Base-by-base conservation (phyloP, 208 protist species). In the Wallacemonas sp. region DNA sequence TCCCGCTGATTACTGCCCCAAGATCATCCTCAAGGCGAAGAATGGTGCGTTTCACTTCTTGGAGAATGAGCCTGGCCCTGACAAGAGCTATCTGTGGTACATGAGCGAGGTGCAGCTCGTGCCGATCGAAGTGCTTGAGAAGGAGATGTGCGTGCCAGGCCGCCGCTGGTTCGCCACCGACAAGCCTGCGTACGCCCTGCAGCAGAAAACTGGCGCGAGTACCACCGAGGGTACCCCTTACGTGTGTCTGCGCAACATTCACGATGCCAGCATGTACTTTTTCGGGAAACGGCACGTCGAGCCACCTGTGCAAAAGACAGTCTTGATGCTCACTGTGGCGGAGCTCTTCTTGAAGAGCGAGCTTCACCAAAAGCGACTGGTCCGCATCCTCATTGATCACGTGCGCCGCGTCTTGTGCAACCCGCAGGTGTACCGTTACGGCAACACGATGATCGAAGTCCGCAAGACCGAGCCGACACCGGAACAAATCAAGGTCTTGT, bases 261-360 rank as follows among this genome's bases (percentile, higher is more conserved):
- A 75, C 17, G 42, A 73, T 37, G 29, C 24, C 1, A 57, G 24
- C 30, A 67, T 73, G 57, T 92, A 87, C 66, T 92, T 60, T 48
- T 81, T 81, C 33, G 86, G 86, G 29, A 69, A 63, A 52, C 86
- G 86, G 33, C 79, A 87, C 64, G 80, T 73, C 19, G 73, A 87
- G 60, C 79, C 79, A 38, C 71, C 79, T 10, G 71, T 67, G 33
- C 73, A 82, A 63, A 63, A 70, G 55, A 55, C 68, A 9, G 78
- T 69, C n/a, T 66, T 89, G n/a, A 73, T 92, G 24, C 45, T 88
- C n/a, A 89, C 86, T 0, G 80, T 92, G n/a, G 86, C 79, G 0
- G 86, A 92, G 57, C 63, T 92, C 17, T 92, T 85, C 58, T 71
- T 92, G 29, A 92, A 92, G 75, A 92, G 86, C 54, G 66, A 69